Evolutionary conservation across 2,329 filamentous ascomycete species (phyloP), one percentile per base, ranked within the genome.

Genomic region (Botrytis deweyae): DNA sequence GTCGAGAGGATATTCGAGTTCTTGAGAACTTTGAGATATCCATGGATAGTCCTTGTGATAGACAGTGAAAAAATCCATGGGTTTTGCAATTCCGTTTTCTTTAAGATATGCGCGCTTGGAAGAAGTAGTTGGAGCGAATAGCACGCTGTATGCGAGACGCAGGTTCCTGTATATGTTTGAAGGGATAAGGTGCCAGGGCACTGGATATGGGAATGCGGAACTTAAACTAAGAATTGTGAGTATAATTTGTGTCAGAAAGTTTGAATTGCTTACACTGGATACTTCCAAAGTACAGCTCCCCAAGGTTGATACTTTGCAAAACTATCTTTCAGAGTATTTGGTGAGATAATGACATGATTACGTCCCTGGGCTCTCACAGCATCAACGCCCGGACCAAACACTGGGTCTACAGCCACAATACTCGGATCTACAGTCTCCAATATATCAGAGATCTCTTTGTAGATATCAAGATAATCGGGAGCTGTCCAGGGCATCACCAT

Each of bases 171-270:
- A 81, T 4, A 84, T 79, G 73, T 87, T 87, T 18, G 82, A 70
- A 1, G 83, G 83, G 16, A 85, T 80, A 5, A 82, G 76, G 59
- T 80, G 78, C 80, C 79, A 83, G 1, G 85, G 85, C 0, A 87
- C 79, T 4, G 85, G 86, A 74, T 83, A 87, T 0, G 82, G 76
- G 38, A 83, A 84, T 7, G 82, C 84, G 0, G 85, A 85, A 22
- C n/a, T n/a, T 10, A 70, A 25, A 14, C 68, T 70, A 20, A 36
- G 16, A 20, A 4, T 25, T 14, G 22, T 70, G n/a, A 59, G 52
- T 36, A 62, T 3, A 10, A 36, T 62, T 20, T 14, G 14, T 38
- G 5, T 1, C 16, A 2, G 1, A 42, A 16, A 25, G 3, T 36
- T 59, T 18, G 25, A 25, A 36, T 16, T 1, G 44, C 81, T 78